phyloP scores from a whole-genome alignment of 2,329 filamentous ascomycete genomes.

The Xenosphaeropsis pyriputrescens region DNA sequence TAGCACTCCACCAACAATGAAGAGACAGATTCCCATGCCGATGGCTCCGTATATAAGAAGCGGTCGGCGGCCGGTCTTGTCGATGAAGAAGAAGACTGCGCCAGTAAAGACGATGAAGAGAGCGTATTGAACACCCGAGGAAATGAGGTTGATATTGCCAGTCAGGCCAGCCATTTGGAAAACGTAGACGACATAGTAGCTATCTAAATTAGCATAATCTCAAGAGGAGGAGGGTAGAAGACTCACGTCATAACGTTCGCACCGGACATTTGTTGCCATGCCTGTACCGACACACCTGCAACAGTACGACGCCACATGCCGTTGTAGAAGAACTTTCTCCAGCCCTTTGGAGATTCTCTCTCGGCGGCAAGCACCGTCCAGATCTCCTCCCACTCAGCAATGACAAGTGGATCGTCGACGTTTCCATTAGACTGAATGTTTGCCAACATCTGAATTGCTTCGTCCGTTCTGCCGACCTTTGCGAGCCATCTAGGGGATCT shows the following conservation, averaged over 20 bases:
- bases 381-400: conserved; percentile 42
- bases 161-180: conserved; percentile 22
- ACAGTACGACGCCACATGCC: conserved; percentile 45
- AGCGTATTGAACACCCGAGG: conserved; percentile 11
- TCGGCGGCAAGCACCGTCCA: conserved; percentile 19
- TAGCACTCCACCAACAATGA: conserved; percentile 29
- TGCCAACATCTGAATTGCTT: conserved; percentile 31
- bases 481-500: conserved; percentile 36
- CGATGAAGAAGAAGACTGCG: conserved; percentile 11
- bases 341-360: conserved; percentile 11
- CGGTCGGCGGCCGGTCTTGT: conserved; percentile 8
- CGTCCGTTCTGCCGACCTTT: conserved; percentile 30
- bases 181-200: conserved; percentile 22
- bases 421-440: conserved; percentile 41
- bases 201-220: conserved; percentile 1
- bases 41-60: conserved; percentile 21
- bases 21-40: conserved; percentile 27
- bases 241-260: conserved; percentile 11
- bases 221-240: too few relatives aligned
- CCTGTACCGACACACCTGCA: conserved; percentile 34
- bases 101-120: conserved; percentile 11
- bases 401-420: conserved; percentile 33
- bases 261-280: conserved; percentile 12
- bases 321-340: conserved; percentile 28
- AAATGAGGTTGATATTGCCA: conserved; percentile 19